phyloP scores from a whole-genome alignment of 2,329 filamentous ascomycete species.

The Bipolaris gigantea region DNA sequence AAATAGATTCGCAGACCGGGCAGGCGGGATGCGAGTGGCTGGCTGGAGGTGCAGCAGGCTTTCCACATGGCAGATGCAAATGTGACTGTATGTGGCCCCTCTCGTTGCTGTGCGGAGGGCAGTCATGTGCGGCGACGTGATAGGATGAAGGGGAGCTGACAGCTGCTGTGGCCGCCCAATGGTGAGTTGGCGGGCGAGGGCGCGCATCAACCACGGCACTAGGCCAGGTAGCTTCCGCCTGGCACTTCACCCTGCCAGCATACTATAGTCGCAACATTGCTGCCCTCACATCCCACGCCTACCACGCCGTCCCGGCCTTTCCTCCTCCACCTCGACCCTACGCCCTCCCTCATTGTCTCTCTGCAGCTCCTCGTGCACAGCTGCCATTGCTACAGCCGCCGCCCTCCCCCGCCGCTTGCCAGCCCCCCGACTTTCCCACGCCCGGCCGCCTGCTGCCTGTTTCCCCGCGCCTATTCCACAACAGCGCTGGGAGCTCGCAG shows the following conservation, averaged over 20 bases:
- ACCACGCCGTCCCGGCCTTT: constrained; percentile 4
- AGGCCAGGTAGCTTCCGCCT: constrained; percentile 16
- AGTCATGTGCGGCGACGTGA: constrained; percentile 19
- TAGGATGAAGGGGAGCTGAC: constrained; percentile 21
- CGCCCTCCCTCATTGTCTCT: constrained; percentile 7
- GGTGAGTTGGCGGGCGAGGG: constrained; percentile 1
- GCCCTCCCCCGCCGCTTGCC: constrained; percentile 12
- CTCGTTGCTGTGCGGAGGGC: constrained; percentile 9
- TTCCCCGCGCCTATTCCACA: constrained; percentile 33
- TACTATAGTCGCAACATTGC: constrained; percentile 9
- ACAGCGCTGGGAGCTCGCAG: constrained; percentile 34
- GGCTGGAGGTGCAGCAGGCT: background rate
- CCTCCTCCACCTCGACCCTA: background rate
- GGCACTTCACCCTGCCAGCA: constrained; percentile 16
- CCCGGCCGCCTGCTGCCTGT: constrained; percentile 29
- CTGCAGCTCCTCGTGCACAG: background rate
- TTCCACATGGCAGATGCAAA: background rate
- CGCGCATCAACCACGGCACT: constrained; percentile 17
- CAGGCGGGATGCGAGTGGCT: background rate
- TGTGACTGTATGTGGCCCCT: background rate
- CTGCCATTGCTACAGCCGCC: background rate
- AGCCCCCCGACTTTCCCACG: constrained; percentile 27
- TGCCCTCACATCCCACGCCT: constrained; percentile 8
- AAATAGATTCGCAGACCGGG: background rate
- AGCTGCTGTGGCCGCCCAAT: constrained; percentile 27